Evolutionary conservation across 1,139 yeast genomes (phyloP), one percentile per base, ranked within the genome.

Genomic region (Blastobotrys raffinosifermentans): DNA sequence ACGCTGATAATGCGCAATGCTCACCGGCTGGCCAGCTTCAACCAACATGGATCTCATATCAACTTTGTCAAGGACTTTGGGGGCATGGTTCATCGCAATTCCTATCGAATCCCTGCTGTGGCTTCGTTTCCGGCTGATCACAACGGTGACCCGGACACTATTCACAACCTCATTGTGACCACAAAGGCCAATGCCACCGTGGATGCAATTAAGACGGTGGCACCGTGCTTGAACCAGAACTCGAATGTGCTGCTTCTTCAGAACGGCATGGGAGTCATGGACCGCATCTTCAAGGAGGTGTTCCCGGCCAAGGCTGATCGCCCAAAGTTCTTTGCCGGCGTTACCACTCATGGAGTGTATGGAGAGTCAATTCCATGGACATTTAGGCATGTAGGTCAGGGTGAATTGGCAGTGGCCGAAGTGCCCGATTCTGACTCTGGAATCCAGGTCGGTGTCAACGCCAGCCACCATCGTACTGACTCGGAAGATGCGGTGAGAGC

Each of bases 321-420:
- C 38, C 95, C 94, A 13, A 64, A 63, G 13, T 54, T 89, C 6
- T 75, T 69, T 52, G 81, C 78, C 53, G 96, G 89, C 32, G 77
- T 89, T 11, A 79, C 80, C 26, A 73, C 86, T 2, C 96, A 89
- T 59, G 97, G 96, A 3, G 86, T 82, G 2, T 71, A 69, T 49
- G 63, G 67, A 39, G 48, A 60, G 0, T 55, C 65, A 10, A 40
- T 35, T 18, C 51, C 58, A 6, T 54, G 53, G 51, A 39, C 38
- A 1, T 74, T 70, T 41, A 73, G 75, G 29, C 93, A 81, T 59
- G 86, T 80, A 5, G 91, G 89, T 0, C 57, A 58, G 20, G 94
- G 89, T 0, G 67, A 68, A 32, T 57, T 85, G 39, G 69, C 71
- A 41, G 56, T 85, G 27, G 45, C 60, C n/a, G 27, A 35, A 23